Percentiles rank a stretch among this genome's conserved stretches.
These are phyloP conservation scores for Kickxella alabastrina DNA, from an alignment of 192 early-diverging fungal species.

Conservation along the genomic window DNA sequence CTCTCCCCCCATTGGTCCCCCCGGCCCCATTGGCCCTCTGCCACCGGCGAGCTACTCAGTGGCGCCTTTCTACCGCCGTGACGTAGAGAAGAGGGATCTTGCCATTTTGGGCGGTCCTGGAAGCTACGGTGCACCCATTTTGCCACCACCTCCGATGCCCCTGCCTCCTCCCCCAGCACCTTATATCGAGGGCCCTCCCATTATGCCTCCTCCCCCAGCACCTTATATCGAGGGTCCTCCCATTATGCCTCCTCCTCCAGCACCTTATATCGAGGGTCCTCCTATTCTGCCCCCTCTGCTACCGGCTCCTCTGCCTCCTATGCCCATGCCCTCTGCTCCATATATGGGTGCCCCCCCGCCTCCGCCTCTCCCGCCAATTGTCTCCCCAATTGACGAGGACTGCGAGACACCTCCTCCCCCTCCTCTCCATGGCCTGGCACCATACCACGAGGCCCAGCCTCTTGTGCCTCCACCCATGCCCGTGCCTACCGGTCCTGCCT, in stretches of 20 bases:
- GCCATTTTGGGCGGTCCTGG: too few relatives aligned
- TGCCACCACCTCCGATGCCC: neutral
- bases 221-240: neutral
- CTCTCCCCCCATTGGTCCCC: neutral
- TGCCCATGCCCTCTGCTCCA: constrained; percentile 1
- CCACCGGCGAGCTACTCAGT: constrained; percentile 5
- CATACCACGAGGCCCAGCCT: neutral
- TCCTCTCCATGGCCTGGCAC: neutral
- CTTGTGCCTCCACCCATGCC: constrained; percentile 10
- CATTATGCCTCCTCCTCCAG: constrained; percentile 2
- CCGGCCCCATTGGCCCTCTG: neutral
- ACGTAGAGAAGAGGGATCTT: too few relatives aligned
- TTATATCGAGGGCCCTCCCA: neutral
- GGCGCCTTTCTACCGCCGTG: constrained; percentile 18
- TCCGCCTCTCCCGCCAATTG: constrained; percentile 1
- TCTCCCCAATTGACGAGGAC: constrained; percentile 15
- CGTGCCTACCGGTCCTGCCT: neutral
- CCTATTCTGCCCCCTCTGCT: neutral
- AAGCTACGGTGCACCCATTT: too few relatives aligned
- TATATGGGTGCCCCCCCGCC: constrained; percentile 13
- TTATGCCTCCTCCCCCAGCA: neutral
- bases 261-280: neutral
- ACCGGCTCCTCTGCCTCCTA: constrained; percentile 7
- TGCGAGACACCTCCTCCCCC: constrained; percentile 21
- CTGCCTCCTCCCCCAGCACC: neutral